Base-by-base conservation (phyloP, 108 stramenopile species). In the Nitzschia inconspicua region DNA sequence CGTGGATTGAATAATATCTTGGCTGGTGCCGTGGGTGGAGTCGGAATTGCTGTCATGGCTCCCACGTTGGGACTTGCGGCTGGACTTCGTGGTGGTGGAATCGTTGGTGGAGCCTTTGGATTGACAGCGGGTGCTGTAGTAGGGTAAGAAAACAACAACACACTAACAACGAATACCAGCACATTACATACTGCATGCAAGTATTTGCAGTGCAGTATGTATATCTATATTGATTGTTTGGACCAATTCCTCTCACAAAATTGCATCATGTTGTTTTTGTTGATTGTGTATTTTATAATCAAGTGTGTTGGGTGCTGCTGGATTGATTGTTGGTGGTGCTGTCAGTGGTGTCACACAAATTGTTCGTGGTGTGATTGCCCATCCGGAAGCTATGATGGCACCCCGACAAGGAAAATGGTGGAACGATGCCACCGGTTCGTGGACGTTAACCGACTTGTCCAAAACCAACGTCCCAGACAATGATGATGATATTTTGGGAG, bases 351-450 rank as follows among this genome's bases (percentile, higher is more conserved):
- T 70, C 3, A 41, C 50, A 5, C 44, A 62, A 60, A 61, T 90
- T 25, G 70, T 82, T 34, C 67, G 82, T 10, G 89, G 89, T 34
- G 75, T 79, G 8, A 72, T 53, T 34, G 82, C 85, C 9, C 62
- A 63, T 0, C 89, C 89, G 4, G 60, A 74, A 35, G 60, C 80
- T 35, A 57, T 87, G 11, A 74, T 72, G 7, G 84, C 79, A 42
- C 85, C 85, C 1, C 14, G 56, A 0, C 66, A 79, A 34, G 89
- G 89, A 32, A 91, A 87, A 47, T 91, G 86, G 85, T 91, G 89
- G 89, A 85, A 87, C 48, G 89, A 91, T 32, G 47, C 44, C 9
- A 79, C 80, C 13, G 77, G 79, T 14, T 54, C 68, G 51, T 88
- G 83, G 83, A 65, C 80, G 11, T 43, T 72, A 18, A 88, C 83